These are phyloP conservation scores for Ophiostoma novo-ulmi DNA, from an alignment of 2,329 filamentous ascomycete species.

Conservation along the genomic window DNA sequence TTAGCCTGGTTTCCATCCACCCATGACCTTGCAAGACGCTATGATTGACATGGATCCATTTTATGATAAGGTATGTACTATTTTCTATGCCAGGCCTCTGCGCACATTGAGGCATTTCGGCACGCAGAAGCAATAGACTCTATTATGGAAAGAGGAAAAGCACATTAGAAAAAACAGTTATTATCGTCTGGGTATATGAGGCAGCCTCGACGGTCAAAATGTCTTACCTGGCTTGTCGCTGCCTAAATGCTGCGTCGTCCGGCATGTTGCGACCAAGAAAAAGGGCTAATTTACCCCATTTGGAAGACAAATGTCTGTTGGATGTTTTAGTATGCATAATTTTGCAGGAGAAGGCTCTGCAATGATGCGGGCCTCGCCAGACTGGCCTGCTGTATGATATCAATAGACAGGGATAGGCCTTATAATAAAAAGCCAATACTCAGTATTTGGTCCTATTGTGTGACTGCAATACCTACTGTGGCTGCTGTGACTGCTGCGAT, in stretches of 20 bases:
- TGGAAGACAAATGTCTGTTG: constrained; percentile 5
- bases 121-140: not conserved
- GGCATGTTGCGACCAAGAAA: not conserved
- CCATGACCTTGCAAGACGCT: constrained; percentile 3
- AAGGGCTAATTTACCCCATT: not conserved
- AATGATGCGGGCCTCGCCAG: constrained; percentile 1
- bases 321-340: not conserved
- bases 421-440: not conserved
- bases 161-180: too few relatives aligned
- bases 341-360: constrained; percentile 3
- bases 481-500: not conserved
- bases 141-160: too few relatives aligned
- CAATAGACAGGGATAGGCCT: not conserved
- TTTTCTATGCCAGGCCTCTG: not conserved
- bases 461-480: not conserved
- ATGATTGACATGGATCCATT: not conserved
- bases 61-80: not conserved
- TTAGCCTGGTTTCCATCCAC: not conserved
- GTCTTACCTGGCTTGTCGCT: not conserved
- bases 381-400: not conserved
- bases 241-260: not conserved
- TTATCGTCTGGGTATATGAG: not conserved
- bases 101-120: not conserved
- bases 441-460: not conserved
- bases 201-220: not conserved